These are phyloP conservation scores for Globisporangium nagaii DNA, from an alignment of 352 stramenopile genomes.

Conservation along the genomic window DNA sequence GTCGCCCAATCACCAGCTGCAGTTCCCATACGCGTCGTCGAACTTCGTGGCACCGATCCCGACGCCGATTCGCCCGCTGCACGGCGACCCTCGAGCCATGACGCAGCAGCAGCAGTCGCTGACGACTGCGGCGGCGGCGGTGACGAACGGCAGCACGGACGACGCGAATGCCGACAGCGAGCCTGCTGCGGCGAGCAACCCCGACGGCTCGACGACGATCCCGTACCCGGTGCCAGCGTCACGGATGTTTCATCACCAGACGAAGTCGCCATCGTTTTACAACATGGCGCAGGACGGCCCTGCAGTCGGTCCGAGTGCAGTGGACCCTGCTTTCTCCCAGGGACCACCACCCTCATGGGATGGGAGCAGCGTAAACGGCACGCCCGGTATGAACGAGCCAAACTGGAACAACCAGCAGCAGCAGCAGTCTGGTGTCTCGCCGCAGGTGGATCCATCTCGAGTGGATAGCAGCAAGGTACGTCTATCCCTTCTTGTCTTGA, in stretches of 20 bases:
- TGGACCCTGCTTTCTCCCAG: constrained; percentile 33
- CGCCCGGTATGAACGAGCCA: constrained; percentile 7
- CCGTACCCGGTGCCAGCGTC: constrained; percentile 29
- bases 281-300: constrained; percentile 38
- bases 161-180: neutral
- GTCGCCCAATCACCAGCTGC: constrained; percentile 18
- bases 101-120: constrained; percentile 13
- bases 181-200: neutral
- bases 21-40: constrained; percentile 55
- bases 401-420: constrained; percentile 23
- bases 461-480: constrained; percentile 10
- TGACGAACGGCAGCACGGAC: neutral
- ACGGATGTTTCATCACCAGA: constrained; percentile 57
- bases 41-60: constrained; percentile 62
- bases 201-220: neutral
- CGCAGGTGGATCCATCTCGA: neutral
- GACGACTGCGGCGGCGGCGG: too few species aligned
- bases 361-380: neutral
- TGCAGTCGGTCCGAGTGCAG: constrained; percentile 25
- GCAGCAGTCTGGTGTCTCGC: neutral
- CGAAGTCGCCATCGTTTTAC: constrained; percentile 57
- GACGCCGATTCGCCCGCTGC: constrained; percentile 68
- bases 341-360: constrained; percentile 42
- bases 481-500: neutral
- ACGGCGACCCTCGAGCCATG: constrained; percentile 52